Percentiles rank a stretch among this genome's conserved stretches.
These are phyloP conservation scores for Rosa chinensis DNA, from an alignment of 306 rosid species.

Conservation along the genomic window DNA sequence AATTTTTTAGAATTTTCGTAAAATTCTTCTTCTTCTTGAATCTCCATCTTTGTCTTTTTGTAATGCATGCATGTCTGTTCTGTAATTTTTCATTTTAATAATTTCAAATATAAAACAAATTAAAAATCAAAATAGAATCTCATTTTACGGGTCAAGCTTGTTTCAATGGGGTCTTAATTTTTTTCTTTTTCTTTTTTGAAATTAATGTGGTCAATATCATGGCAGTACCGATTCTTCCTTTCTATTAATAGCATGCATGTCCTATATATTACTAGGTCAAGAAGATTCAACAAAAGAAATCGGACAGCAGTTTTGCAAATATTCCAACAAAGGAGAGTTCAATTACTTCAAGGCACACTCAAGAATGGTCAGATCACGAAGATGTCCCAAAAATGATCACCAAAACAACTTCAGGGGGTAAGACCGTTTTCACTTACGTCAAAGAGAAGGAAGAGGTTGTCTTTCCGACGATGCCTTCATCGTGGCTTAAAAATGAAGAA, in stretches of 20 bases:
- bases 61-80: neutral
- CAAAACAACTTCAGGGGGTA: neutral
- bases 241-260: neutral
- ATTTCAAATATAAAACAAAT: neutral
- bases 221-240: neutral
- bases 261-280: neutral
- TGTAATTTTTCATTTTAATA: neutral
- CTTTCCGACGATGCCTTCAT: neutral
- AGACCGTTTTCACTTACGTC: neutral
- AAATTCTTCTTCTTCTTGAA: neutral
- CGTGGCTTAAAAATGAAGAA: neutral
- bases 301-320: neutral
- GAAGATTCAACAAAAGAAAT: neutral
- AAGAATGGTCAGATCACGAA: conserved; percentile 1
- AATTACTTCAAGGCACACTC: neutral
- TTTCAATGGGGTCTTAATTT: neutral
- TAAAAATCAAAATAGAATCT: neutral
- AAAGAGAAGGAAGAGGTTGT: neutral
- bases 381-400: neutral
- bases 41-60: neutral
- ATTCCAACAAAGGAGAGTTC: neutral
- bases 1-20: no score
- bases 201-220: neutral
- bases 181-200: neutral
- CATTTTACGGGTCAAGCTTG: neutral